phyloP scores from a whole-genome alignment of 768 basidiomycete species.

The Cystofilobasidium capitatum region DNA sequence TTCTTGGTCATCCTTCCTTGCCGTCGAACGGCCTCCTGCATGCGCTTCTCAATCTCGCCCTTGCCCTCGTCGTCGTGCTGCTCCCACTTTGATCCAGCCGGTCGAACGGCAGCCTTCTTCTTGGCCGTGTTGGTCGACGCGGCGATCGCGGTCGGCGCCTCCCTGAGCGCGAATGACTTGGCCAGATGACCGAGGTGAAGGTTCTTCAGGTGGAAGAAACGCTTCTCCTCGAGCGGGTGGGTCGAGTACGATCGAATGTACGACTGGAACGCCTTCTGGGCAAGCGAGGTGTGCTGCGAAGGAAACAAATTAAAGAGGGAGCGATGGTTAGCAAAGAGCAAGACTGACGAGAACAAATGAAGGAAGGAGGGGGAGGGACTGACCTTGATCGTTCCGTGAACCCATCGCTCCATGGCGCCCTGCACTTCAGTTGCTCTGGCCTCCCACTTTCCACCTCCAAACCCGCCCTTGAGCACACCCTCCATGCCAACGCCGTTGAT shows the following conservation, averaged over 20 bases:
- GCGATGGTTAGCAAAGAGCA: not conserved
- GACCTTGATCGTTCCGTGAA: conserved; percentile 61
- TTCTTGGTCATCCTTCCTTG: conserved; percentile 74
- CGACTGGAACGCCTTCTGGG: conserved; percentile 77
- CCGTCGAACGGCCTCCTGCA: conserved; percentile 72
- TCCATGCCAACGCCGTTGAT: conserved; percentile 60
- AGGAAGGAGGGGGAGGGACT: conserved; percentile 31
- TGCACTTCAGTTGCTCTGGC: conserved; percentile 90
- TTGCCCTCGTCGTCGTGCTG: conserved; percentile 41
- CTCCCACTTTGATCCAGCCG: conserved; percentile 30
- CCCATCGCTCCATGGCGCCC: conserved; percentile 90
- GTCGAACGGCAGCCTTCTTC: conserved; percentile 19
- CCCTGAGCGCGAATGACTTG: conserved; percentile 39
- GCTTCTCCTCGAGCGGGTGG: conserved; percentile 87
- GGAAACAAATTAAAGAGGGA: not conserved
- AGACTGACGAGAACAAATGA: conserved; percentile 15
- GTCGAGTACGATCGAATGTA: conserved; percentile 96
- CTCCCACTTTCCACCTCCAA: conserved; percentile 82
- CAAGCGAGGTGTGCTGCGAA: conserved; percentile 60
- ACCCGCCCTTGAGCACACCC: conserved; percentile 63
- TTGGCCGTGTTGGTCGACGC: conserved; percentile 46
- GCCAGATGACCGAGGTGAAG: conserved; percentile 78
- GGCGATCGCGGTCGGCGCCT: conserved; percentile 59
- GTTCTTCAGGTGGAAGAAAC: conserved; percentile 90
- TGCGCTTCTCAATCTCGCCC: conserved; percentile 62